Base-by-base conservation (phyloP, 2,329 filamentous ascomycete genomes). In the Whalleya microplaca region DNA sequence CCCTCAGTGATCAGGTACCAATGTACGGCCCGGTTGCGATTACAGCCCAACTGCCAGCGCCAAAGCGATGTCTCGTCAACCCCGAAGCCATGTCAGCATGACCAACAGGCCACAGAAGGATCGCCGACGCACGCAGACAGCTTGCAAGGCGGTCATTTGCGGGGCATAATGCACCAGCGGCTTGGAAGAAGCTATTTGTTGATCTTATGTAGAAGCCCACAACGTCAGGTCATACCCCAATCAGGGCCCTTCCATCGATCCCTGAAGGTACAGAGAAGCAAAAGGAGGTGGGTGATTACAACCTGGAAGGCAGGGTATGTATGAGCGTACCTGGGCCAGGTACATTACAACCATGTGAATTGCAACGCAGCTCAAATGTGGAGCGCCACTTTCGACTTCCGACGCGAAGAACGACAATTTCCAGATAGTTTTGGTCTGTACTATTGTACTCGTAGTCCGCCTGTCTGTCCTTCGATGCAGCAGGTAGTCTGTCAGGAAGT, bases 1-100 rank as follows among this genome's bases (percentile, higher is more conserved):
- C 50, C 61, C 62, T 56, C 61, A 66, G 60, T 63, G 63, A 66
- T 69, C 67, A 69, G 67, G 67, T 69, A 68, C 67, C 67, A 64
- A 66, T 61, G 61, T 52, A 59, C 61, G 58, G 52, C 45, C 62
- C 63, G 52, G 60, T 56, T 61, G 54, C 63, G 63, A 68, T 69
- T 68, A 64, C 62, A 68, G 67, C 67, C 67, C 67, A 69, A 69
- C 67, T 54, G 53, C 57, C 54, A 60, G 57, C 55, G 53, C 58
- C 54, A 60, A 55, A 61, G 61, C 63, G 61, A 64, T 66, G 67
- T 68, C 63, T 63, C 59, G 65, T 63, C 59, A 65, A 44, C 51
- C 55, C 58, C 55, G 57, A 61, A 45, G 61, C 61, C 60, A 63
- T 63, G 66, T 67, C 64, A 64, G 63, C 63, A 67, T 66, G 63